Evolutionary conservation across 345 rosid species (phyloP), one percentile per base, ranked within the genome.

Genomic region (Salix koriyanagi): DNA sequence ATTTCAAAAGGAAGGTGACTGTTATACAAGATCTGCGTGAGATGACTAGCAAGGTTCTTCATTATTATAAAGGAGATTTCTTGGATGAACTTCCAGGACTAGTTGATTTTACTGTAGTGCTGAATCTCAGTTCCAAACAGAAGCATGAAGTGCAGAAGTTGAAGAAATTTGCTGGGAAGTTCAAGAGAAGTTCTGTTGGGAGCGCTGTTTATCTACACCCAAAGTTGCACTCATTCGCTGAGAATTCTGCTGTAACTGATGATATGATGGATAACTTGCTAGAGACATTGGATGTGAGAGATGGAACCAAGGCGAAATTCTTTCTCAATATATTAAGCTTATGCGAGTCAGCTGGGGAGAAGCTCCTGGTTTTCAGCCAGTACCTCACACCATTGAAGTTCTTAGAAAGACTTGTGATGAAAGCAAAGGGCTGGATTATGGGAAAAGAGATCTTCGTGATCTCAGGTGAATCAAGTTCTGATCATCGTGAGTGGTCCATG

Each of bases 21-120:
- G 87, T 94, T 78, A 91, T 91, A 48, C 91, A 79, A 67, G 97
- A 95, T 84, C 88, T 95, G 25, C 92, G 97, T 2, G 89, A 93
- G 80, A 93, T 93, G 99, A 95, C 97, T 7, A 76, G 85, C 67
- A 80, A 82, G 30, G 87, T 95, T 65, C 91, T 95, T 72, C 99
- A 95, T 76, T 95, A 93, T 75, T 91, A 95, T 80, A 95, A 91
- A 83, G 97, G 97, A 65, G 96, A 95, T 81, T 93, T 90, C 83
- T 71, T 87, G 61, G 99, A 91, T 50, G 90, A 92, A 87, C 95
- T 94, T 76, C 98, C 90, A 23, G 96, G 95, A 67, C 90, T 92
- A 19, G 83, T 83, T 70, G 98, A 94, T 78, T 94, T 89, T 81
- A 92, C 94, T 3, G 91, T 91, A 18, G 75, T 88, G 69, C 90